A percentile compares a stretch with the other conserved stretches of the same genome.
phyloP scores from a whole-genome alignment of 768 basidiomycete genomes.

The Boletus subparvulus region DNA sequence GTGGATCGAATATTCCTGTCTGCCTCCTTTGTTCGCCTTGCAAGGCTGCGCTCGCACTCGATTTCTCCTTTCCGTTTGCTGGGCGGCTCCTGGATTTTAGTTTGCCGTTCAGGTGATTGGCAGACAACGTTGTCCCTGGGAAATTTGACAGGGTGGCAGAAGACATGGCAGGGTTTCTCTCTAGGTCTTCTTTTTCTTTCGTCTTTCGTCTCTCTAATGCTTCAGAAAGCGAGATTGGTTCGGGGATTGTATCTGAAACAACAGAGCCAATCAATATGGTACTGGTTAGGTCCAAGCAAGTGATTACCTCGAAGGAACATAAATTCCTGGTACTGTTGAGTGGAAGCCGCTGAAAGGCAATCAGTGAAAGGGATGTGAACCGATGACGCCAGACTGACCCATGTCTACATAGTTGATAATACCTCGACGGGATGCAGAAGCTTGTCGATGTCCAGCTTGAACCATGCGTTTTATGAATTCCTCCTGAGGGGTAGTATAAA shows the following conservation, averaged over 20 bases:
- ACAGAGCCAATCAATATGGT: constrained; percentile 3
- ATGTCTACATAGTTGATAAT: constrained; percentile 70
- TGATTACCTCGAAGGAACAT: constrained; percentile 65
- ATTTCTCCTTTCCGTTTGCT: constrained; percentile 33
- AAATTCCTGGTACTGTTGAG: constrained; percentile 64
- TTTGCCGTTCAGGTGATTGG: constrained; percentile 33
- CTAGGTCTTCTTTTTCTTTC: constrained; percentile 55
- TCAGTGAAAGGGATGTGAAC: constrained; percentile 3
- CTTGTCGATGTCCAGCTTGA: constrained; percentile 66
- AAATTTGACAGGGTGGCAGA: constrained; percentile 30
- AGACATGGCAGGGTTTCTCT: constrained; percentile 56
- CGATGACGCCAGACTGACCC: constrained; percentile 46
- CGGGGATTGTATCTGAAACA: constrained; percentile 62
- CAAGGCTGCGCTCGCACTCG: constrained; percentile 31
- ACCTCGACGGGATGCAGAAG: constrained; percentile 55
- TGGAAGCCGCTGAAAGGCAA: constrained; percentile 49
- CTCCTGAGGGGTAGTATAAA: constrained; percentile 50
- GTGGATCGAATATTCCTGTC: constrained; percentile 14
- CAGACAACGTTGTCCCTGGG: constrained; percentile 21
- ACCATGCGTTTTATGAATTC: constrained; percentile 80
- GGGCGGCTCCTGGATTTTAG: constrained; percentile 41
- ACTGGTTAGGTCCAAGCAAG: not conserved
- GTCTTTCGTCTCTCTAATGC: constrained; percentile 57
- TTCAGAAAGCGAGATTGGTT: constrained; percentile 54
- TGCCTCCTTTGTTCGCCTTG: constrained; percentile 26